Evolutionary conservation across 495 filamentous ascomycete species (phyloP).

Genomic region (Copromyces sp.): DNA sequence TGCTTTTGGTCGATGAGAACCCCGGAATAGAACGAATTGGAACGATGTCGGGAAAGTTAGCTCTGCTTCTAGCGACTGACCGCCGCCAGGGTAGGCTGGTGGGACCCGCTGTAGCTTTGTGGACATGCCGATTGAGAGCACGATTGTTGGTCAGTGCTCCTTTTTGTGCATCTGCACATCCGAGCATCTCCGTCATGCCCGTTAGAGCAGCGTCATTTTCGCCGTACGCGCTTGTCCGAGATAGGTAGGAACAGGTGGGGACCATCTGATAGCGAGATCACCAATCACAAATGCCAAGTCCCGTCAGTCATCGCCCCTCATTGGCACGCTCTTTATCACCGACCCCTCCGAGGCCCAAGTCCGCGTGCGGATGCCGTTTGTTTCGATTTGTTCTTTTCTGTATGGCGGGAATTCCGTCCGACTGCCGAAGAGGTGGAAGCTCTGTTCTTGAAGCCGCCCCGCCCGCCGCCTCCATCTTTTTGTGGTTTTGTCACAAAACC

Average conservation of each 20-base stretch:
- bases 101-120: not conserved
- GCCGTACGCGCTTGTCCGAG: not conserved
- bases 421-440: not conserved
- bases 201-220: not conserved
- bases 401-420: not conserved
- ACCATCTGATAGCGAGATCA: not conserved
- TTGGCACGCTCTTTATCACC: not conserved
- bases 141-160: not conserved
- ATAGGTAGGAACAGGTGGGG: not conserved
- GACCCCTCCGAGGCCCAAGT: not conserved
- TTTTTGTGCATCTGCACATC: not conserved
- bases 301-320: not conserved
- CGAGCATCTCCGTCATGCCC: not conserved
- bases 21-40: not conserved
- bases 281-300: not conserved
- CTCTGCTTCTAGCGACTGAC: not conserved
- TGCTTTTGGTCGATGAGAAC: not conserved
- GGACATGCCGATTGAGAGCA: not conserved
- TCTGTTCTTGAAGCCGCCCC: not conserved
- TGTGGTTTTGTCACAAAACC: not conserved
- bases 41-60: not conserved
- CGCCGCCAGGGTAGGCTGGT: not conserved
- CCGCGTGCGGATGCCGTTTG: not conserved
- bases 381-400: not conserved
- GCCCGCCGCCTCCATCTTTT: not conserved